phyloP scores from a whole-genome alignment of 1,139 yeast species.

The Debaryomyces coudertii region DNA sequence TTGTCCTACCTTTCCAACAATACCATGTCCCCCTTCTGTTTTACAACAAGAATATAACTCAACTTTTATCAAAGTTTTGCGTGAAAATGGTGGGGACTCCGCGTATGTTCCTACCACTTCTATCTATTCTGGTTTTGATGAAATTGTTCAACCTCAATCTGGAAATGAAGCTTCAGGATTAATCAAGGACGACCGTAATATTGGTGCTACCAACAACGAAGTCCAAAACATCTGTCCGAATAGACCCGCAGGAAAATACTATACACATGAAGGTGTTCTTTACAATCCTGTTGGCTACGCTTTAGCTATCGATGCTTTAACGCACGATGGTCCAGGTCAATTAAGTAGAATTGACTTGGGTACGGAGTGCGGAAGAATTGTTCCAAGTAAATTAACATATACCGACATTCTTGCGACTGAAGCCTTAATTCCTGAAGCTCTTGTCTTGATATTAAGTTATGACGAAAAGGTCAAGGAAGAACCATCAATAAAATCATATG shows the following conservation, averaged over 20 bases:
- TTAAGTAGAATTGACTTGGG: constrained; percentile 8
- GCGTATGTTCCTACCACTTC: constrained; percentile 10
- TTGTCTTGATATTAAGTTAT: background rate
- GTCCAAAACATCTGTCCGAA: constrained; percentile 6
- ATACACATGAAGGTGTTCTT: constrained; percentile 8
- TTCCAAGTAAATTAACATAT: background rate
- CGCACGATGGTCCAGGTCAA: constrained; percentile 7
- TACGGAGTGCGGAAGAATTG: constrained; percentile 3
- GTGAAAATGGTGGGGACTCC: constrained; percentile 8
- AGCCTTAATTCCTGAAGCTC: background rate
- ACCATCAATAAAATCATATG: constrained; percentile 1
- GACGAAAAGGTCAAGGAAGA: background rate
- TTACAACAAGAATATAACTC: constrained; percentile 9
- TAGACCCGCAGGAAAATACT: constrained; percentile 9
- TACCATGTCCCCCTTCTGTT: constrained; percentile 7
- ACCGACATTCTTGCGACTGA: constrained; percentile 1
- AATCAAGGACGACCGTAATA: constrained; percentile 4
- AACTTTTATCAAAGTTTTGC: constrained; percentile 3
- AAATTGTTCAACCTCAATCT: constrained; percentile 7
- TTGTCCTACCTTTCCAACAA: constrained; percentile 1
- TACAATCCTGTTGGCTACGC: constrained; percentile 8
- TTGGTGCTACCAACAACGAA: constrained; percentile 5
- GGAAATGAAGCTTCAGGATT: constrained; percentile 6
- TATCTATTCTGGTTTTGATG: constrained; percentile 9
- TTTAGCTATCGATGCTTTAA: constrained; percentile 8